Evolutionary conservation across 768 basidiomycete genomes (phyloP).

Genomic region (Boletus reticulatus): DNA sequence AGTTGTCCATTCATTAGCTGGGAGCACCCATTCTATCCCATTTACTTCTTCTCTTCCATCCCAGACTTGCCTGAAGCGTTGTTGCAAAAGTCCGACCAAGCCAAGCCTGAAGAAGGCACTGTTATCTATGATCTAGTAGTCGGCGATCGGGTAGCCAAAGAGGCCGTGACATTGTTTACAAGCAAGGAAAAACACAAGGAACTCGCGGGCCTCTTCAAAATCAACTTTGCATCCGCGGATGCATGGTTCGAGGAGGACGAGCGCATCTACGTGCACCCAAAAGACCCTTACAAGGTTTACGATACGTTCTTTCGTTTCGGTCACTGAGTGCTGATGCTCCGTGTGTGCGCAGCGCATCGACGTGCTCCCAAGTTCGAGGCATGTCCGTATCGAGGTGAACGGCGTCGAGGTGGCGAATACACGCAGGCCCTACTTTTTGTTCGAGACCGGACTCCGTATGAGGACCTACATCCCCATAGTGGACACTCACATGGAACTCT

Average conservation of each 20-base stretch:
- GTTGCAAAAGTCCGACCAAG: constrained; percentile 33
- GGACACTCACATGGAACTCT: constrained; percentile 50
- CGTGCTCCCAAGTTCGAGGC: constrained; percentile 56
- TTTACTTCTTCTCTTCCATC: constrained; percentile 36
- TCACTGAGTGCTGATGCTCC: neutral
- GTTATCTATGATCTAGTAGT: constrained; percentile 48
- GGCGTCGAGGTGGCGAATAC: constrained; percentile 63
- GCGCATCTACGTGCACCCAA: constrained; percentile 56
- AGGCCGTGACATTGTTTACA: constrained; percentile 38
- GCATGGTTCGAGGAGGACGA: constrained; percentile 74
- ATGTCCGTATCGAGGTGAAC: constrained; percentile 49
- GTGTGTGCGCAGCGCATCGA: constrained; percentile 50
- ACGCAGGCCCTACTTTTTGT: constrained; percentile 49
- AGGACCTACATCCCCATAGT: constrained; percentile 62
- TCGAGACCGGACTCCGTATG: constrained; percentile 55
- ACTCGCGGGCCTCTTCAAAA: constrained; percentile 46
- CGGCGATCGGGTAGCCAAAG: constrained; percentile 36
- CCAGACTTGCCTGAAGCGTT: constrained; percentile 36
- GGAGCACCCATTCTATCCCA: constrained; percentile 52
- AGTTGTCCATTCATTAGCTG: constrained; percentile 39
- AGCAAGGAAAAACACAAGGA: constrained; percentile 30
- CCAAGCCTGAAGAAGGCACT: constrained; percentile 30
- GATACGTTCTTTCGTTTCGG: no score
- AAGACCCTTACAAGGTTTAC: constrained; percentile 62
- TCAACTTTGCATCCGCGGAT: constrained; percentile 51